Percentiles rank a stretch among this genome's conserved stretches.
phyloP scores from a whole-genome alignment of 2,329 filamentous ascomycete species.

The Ophiostoma triangulosporum region DNA sequence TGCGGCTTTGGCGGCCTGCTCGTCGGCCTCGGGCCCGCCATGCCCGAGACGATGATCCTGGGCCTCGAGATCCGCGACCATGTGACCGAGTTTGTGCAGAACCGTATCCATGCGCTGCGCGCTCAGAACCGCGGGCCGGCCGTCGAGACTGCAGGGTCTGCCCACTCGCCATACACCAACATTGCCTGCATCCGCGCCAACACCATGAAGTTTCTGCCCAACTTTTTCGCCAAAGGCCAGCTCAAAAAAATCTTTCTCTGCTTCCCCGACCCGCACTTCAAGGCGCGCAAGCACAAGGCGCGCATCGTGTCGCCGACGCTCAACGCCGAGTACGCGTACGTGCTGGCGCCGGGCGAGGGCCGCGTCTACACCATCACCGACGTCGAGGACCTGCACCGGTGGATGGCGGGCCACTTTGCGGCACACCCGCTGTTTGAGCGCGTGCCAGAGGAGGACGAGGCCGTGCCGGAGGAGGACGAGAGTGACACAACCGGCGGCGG shows the following conservation, averaged over 20 bases:
- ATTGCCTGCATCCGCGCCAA: slow-evolving; percentile 81
- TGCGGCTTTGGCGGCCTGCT: slow-evolving; percentile 91
- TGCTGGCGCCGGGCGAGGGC: slow-evolving; percentile 60
- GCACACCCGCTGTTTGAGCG: slow-evolving; percentile 68
- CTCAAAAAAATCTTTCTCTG: slow-evolving; percentile 91
- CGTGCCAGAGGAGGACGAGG: slow-evolving; percentile 47
- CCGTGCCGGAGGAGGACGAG: slow-evolving; percentile 30
- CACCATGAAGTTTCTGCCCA: slow-evolving; percentile 98
- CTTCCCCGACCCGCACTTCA: slow-evolving; percentile 98
- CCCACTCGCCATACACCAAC: slow-evolving; percentile 54
- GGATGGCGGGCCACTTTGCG: slow-evolving; percentile 83
- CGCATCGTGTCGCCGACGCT: slow-evolving; percentile 81
- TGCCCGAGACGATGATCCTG: slow-evolving; percentile 72
- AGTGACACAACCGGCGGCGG: no score
- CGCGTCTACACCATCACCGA: slow-evolving; percentile 95
- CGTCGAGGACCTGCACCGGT: slow-evolving; percentile 82
- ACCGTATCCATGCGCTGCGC: slow-evolving; percentile 72
- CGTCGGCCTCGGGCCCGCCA: slow-evolving; percentile 66
- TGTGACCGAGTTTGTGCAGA: slow-evolving; percentile 81
- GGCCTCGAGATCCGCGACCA: slow-evolving; percentile 87
- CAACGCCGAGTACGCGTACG: slow-evolving; percentile 88
- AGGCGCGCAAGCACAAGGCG: slow-evolving; percentile 91
- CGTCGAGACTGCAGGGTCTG: slow-evolving; percentile 17
- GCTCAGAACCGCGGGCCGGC: slow-evolving; percentile 35
- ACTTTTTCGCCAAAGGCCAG: slow-evolving; percentile 76